Percentiles rank a stretch among this genome's conserved stretches.
Evolutionary conservation across 73 alveolate species (phyloP).

Genomic region (Paramecium octaurelia): DNA sequence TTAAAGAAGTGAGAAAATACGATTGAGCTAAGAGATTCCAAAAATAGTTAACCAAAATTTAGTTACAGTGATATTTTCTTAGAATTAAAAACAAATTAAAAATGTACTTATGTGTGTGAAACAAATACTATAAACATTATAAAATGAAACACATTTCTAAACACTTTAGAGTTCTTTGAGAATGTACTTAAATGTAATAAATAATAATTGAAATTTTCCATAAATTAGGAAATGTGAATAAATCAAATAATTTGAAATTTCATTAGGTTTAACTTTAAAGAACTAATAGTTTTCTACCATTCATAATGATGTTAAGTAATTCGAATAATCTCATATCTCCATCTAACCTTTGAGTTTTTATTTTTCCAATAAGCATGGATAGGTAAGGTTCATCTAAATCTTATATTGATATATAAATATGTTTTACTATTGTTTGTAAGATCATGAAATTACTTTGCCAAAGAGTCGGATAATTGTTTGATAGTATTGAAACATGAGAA

Average conservation of each 20-base stretch:
- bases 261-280: background rate
- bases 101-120: too few relatives aligned
- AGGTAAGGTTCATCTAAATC: background rate
- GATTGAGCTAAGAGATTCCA: background rate
- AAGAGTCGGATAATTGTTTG: background rate
- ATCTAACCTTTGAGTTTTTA: background rate
- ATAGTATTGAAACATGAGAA: background rate
- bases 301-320: background rate
- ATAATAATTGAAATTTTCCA: background rate
- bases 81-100: too few relatives aligned
- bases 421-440: background rate
- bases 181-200: background rate
- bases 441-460: background rate
- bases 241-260: background rate
- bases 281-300: background rate
- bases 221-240: background rate
- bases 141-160: too few relatives aligned
- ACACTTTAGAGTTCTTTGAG: background rate
- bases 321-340: conserved; percentile 22
- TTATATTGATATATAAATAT: background rate
- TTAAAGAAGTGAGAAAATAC: background rate
- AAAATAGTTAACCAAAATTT: too few relatives aligned
- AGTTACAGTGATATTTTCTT: too few relatives aligned
- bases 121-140: too few relatives aligned
- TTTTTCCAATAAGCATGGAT: background rate